Conservation (phyloP, 2,329 filamentous ascomycete genomes). For the Fonsecaea multimorphosa region DNA sequence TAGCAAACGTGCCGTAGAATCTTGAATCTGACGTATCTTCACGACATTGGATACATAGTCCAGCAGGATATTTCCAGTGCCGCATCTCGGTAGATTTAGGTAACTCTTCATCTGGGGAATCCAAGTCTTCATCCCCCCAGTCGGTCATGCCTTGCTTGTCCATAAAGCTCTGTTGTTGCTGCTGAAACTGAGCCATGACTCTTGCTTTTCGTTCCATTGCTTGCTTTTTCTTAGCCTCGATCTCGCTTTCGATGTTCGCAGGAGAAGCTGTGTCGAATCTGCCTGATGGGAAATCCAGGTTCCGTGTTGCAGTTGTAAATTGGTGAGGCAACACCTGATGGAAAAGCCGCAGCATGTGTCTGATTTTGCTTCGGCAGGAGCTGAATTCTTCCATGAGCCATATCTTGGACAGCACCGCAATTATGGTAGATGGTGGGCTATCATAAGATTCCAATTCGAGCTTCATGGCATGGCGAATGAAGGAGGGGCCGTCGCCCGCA, state of each 20-base stretch:
- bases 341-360: conserved; percentile 80
- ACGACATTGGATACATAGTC: conserved; percentile 94
- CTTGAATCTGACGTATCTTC: conserved; percentile 90
- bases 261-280: conserved; percentile 82
- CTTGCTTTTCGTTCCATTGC: conserved; percentile 87
- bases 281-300: conserved; percentile 70
- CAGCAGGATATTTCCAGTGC: conserved; percentile 87
- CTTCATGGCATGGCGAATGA: conserved; percentile 73
- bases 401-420: conserved; percentile 60
- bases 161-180: conserved; percentile 94
- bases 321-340: conserved; percentile 77
- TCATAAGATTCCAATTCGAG: conserved; percentile 39
- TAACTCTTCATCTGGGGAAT: conserved; percentile 63
- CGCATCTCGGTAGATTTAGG: conserved; percentile 66
- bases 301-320: conserved; percentile 71
- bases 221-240: conserved; percentile 85
- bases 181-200: conserved; percentile 97
- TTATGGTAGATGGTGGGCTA: conserved; percentile 55
- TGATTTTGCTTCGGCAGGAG: conserved; percentile 82
- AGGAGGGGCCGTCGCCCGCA: conserved; percentile 65
- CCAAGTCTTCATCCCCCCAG: conserved; percentile 83
- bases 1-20: conserved; percentile 90
- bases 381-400: conserved; percentile 75
- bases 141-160: conserved; percentile 85
- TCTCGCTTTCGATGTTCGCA: conserved; percentile 65